Percentiles rank a stretch among this genome's conserved stretches.
Evolutionary conservation across 2,329 filamentous ascomycete species (phyloP).

Genomic region (Monilinia fructigena): DNA sequence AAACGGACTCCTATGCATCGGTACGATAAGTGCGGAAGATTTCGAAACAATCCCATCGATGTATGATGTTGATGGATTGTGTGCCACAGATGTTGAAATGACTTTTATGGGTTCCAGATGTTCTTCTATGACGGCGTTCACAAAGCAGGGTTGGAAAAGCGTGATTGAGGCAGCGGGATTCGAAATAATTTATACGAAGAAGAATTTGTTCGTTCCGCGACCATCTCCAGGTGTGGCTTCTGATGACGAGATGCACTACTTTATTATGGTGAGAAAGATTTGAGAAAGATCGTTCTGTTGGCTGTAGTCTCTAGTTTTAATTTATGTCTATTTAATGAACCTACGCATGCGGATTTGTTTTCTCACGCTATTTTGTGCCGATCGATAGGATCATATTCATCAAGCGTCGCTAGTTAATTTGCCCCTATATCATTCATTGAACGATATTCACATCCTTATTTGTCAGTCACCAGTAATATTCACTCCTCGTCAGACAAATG

Average conservation of each 20-base stretch:
- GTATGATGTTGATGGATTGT: constrained; percentile 26
- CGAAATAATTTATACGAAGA: constrained; percentile 19
- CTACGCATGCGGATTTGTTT: neutral
- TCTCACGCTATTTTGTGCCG: neutral
- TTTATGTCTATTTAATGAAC: neutral
- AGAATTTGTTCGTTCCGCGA: constrained; percentile 5
- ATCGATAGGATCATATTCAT: neutral
- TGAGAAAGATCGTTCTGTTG: neutral
- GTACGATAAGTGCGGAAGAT: constrained; percentile 26
- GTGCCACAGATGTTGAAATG: constrained; percentile 23
- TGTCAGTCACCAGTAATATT: neutral
- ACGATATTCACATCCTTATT: neutral
- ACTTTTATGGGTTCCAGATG: constrained; percentile 29
- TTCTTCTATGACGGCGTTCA: constrained; percentile 18
- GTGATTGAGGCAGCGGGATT: constrained; percentile 20
- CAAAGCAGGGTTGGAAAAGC: constrained; percentile 17
- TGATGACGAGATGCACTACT: constrained; percentile 21
- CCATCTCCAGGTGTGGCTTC: constrained; percentile 6
- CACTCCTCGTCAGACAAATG: neutral
- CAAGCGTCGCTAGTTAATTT: neutral
- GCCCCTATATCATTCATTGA: neutral
- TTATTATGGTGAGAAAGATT: constrained; percentile 15
- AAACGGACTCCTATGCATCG: constrained; percentile 26
- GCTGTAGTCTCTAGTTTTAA: neutral
- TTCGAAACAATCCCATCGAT: constrained; percentile 9